Evolutionary conservation across 2,329 filamentous ascomycete species (phyloP).

Genomic region (Purpureocillium takamizusanense): DNA sequence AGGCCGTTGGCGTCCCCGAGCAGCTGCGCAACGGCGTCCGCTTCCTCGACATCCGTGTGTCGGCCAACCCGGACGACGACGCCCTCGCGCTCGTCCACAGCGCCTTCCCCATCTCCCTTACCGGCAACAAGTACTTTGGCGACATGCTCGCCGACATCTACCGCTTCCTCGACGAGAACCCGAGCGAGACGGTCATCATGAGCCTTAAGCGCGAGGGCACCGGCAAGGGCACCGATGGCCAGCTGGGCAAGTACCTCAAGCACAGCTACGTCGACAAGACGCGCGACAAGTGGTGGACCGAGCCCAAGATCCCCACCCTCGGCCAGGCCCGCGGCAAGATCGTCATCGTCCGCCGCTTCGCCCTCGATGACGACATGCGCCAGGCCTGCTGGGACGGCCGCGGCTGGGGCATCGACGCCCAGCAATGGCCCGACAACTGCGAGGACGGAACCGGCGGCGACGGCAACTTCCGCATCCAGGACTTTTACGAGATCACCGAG

Average conservation of each 20-base stretch:
- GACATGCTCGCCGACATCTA: constrained; percentile 64
- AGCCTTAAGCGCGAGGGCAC: constrained; percentile 87
- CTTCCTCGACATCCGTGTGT: constrained; percentile 85
- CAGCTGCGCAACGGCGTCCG: constrained; percentile 87
- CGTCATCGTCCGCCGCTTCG: constrained; percentile 75
- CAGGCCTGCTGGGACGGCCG: constrained; percentile 37
- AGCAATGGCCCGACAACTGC: constrained; percentile 80
- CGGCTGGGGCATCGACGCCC: constrained; percentile 52
- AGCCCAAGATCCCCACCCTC: constrained; percentile 66
- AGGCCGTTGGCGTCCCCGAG: constrained; percentile 65
- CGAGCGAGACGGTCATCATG: constrained; percentile 74
- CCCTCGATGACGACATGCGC: constrained; percentile 45
- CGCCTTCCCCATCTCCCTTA: constrained; percentile 79
- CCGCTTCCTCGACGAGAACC: constrained; percentile 67
- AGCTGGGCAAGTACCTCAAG: constrained; percentile 66
- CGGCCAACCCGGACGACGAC: constrained; percentile 43
- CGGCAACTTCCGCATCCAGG: constrained; percentile 76
- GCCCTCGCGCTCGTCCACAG: constrained; percentile 78
- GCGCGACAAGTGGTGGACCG: constrained; percentile 64
- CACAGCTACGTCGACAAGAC: constrained; percentile 57
- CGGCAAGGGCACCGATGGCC: constrained; percentile 68
- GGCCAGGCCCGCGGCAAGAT: constrained; percentile 75
- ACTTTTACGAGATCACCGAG: constrained; percentile 84
- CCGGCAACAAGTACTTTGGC: constrained; percentile 69
- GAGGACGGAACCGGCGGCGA: constrained; percentile 61